These are phyloP conservation scores for Blastomyces gilchristii DNA, from an alignment of 2,329 filamentous ascomycete genomes.

Conservation along the genomic window DNA sequence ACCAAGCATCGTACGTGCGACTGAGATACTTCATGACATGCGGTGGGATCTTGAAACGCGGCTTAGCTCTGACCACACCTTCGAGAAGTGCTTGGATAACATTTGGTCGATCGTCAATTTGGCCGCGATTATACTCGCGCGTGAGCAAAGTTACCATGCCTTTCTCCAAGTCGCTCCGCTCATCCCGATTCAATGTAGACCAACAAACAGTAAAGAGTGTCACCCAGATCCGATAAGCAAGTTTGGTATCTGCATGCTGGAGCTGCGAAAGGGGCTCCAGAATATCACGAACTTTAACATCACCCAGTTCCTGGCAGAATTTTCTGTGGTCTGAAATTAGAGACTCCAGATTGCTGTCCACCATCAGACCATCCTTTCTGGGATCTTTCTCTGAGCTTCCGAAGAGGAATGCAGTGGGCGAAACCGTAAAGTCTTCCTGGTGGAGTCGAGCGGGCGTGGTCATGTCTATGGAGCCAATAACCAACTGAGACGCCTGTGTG, in stretches of 20 bases:
- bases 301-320: conserved; percentile 75
- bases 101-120: conserved; percentile 90
- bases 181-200: conserved; percentile 78
- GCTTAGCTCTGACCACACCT: conserved; percentile 72
- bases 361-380: conserved; percentile 53
- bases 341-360: conserved; percentile 71
- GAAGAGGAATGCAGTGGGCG: conserved; percentile 64
- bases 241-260: conserved; percentile 73
- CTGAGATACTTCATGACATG: conserved; percentile 94
- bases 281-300: conserved; percentile 78
- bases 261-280: conserved; percentile 84
- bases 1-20: conserved; percentile 93
- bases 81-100: conserved; percentile 88
- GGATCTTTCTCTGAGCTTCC: conserved; percentile 62
- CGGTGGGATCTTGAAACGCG: conserved; percentile 83
- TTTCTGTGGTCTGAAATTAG: conserved; percentile 68
- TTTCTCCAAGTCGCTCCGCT: conserved; percentile 80
- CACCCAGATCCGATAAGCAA: conserved; percentile 85
- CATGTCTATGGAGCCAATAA: conserved; percentile 84
- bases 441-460: conserved; percentile 69
- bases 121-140: conserved; percentile 88
- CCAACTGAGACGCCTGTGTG: conserved; percentile 82
- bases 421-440: conserved; percentile 69
- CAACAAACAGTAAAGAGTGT: conserved; percentile 86
- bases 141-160: conserved; percentile 83